Percentiles rank a stretch among this genome's conserved stretches.
Evolutionary conservation across 2,329 filamentous ascomycete genomes (phyloP).

Genomic region (Hirsutella minnesotensis): DNA sequence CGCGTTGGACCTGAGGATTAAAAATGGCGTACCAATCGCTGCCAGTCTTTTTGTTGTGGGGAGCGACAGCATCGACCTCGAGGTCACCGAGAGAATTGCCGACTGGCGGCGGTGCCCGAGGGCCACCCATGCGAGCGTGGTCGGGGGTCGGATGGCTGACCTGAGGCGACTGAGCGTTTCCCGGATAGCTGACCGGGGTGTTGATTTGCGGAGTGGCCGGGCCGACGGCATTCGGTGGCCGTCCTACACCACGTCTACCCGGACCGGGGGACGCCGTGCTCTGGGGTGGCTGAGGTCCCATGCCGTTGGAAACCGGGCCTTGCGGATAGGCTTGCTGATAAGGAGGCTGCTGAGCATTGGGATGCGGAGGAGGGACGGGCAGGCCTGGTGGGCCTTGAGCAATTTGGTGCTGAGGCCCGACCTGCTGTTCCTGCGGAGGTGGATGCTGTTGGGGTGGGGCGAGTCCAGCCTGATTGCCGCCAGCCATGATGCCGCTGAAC

Average conservation of each 20-base stretch:
- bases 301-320: conserved; percentile 51
- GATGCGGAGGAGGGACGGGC: conserved; percentile 44
- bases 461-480: conserved; percentile 70
- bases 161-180: conserved; percentile 72
- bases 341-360: conserved; percentile 54
- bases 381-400: conserved; percentile 64
- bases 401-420: conserved; percentile 41
- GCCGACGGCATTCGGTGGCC: conserved; percentile 48
- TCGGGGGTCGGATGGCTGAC: conserved; percentile 74
- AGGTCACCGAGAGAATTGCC: conserved; percentile 68
- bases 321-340: conserved; percentile 60
- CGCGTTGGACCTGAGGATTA: conserved; percentile 80
- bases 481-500: conserved; percentile 93
- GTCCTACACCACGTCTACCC: conserved; percentile 58
- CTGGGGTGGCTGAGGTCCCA: conserved; percentile 71
- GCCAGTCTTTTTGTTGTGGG: conserved; percentile 79
- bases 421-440: conserved; percentile 56
- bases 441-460: conserved; percentile 65
- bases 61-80: conserved; percentile 73
- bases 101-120: conserved; percentile 32
- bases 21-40: conserved; percentile 95
- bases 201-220: conserved; percentile 89
- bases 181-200: conserved; percentile 75
- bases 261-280: conserved; percentile 81
- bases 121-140: conserved; percentile 43